phyloP scores from a whole-genome alignment of 1,139 yeast species.

The Blastobotrys petasosporus region DNA sequence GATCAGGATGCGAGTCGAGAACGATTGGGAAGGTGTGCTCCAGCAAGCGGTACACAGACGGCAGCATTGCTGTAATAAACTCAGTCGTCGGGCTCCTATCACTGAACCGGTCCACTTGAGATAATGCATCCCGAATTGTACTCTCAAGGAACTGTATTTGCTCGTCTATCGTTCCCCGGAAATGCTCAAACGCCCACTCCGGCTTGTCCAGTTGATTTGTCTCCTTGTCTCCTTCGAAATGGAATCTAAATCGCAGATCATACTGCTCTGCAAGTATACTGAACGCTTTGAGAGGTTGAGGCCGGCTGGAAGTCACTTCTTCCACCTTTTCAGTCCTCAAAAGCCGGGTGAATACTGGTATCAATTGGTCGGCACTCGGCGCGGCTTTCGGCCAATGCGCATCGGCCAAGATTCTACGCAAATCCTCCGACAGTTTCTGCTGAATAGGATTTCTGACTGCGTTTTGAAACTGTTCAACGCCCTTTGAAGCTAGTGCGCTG shows the following conservation, averaged over 20 bases:
- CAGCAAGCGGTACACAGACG: conserved; percentile 48
- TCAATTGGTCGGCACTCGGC: conserved; percentile 14
- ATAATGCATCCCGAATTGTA: conserved; percentile 32
- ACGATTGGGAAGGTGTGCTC: conserved; percentile 33
- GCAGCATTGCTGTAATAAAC: conserved; percentile 50
- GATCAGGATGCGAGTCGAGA: conserved; percentile 38
- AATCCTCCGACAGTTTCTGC: conserved; percentile 6
- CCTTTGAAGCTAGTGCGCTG: conserved; percentile 12
- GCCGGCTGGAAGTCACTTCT: conserved; percentile 34
- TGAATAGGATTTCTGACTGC: conserved; percentile 13
- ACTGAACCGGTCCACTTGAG: conserved; percentile 25
- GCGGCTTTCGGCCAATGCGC: conserved; percentile 25
- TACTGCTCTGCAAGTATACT: conserved; percentile 52
- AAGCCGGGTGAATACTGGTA: conserved; percentile 12
- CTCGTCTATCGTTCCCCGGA: conserved; percentile 46
- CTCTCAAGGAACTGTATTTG: conserved; percentile 39
- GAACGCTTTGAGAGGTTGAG: conserved; percentile 54
- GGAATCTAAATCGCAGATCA: conserved; percentile 60
- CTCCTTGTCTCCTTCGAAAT: conserved; percentile 55
- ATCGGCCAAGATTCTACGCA: conserved; percentile 16
- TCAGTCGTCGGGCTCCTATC: conserved; percentile 40
- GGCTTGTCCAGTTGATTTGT: conserved; percentile 72
- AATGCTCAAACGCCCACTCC: conserved; percentile 66
- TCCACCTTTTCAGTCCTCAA: conserved; percentile 15
- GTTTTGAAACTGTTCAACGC: conserved; percentile 11